Evolutionary conservation across 139 green algal species (phyloP).

Genomic region (Chlamydomonas eustigma): DNA sequence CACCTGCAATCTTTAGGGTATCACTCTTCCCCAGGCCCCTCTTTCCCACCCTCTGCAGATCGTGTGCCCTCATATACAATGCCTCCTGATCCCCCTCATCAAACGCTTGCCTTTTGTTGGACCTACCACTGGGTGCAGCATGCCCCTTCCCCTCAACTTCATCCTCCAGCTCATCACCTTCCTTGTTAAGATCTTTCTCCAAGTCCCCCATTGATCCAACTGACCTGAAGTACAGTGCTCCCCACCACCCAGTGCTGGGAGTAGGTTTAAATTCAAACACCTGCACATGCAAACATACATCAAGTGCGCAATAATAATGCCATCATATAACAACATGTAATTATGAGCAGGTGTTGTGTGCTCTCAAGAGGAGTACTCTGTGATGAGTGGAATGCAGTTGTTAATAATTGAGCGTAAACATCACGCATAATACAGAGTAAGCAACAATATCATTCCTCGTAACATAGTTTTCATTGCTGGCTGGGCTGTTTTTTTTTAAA

Average conservation of each 20-base stretch:
- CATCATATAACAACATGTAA: too few relatives aligned
- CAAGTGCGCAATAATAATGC: too few relatives aligned
- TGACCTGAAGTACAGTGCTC: slow-evolving; percentile 56
- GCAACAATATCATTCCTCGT: too few relatives aligned
- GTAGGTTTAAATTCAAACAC: slow-evolving; percentile 41
- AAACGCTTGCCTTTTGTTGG: slow-evolving; percentile 45
- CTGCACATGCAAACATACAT: too few relatives aligned
- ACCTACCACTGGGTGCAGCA: not conserved
- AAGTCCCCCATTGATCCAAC: slow-evolving; percentile 53
- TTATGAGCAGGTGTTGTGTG: too few relatives aligned
- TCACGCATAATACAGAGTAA: too few relatives aligned
- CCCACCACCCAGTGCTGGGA: slow-evolving; percentile 67
- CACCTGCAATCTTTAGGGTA: slow-evolving; percentile 45
- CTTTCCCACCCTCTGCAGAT: slow-evolving; percentile 37
- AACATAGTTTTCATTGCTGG: too few relatives aligned
- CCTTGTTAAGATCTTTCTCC: slow-evolving; percentile 31
- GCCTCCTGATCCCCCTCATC: slow-evolving; percentile 61
- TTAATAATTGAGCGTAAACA: too few relatives aligned
- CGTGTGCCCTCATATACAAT: slow-evolving; percentile 51
- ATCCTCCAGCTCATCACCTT: slow-evolving; percentile 9
- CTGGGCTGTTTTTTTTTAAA: too few relatives aligned
- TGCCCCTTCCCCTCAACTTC: not conserved
- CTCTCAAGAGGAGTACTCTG: too few relatives aligned
- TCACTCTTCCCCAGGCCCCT: slow-evolving; percentile 39
- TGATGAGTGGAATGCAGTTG: too few relatives aligned